Conservation (phyloP, 345 rosid species). For the Firmiana major region DNA sequence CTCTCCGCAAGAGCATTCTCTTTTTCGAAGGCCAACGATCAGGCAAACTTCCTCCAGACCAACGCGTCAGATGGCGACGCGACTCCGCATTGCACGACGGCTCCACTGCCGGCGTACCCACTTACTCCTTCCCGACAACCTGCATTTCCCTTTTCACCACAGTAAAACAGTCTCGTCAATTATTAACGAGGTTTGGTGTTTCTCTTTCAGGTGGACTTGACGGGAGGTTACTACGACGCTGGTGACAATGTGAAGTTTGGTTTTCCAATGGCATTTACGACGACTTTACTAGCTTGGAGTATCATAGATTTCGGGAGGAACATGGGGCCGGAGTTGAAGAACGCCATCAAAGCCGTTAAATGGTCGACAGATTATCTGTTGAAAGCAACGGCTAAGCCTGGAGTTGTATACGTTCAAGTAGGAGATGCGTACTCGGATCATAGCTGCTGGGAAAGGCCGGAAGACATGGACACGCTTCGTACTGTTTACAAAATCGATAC, state of each 20-base stretch:
- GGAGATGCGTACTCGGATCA: conserved; percentile 89
- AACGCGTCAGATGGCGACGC: conserved; percentile 74
- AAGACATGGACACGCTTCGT: conserved; percentile 92
- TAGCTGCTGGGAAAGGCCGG: conserved; percentile 93
- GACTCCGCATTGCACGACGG: conserved; percentile 94
- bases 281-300: conserved; percentile 90
- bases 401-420: conserved; percentile 68
- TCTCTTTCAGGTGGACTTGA: conserved; percentile 56
- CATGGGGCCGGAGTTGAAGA: conserved; percentile 72
- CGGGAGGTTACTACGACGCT: conserved; percentile 96
- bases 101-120: conserved; percentile 42
- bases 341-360: conserved; percentile 64
- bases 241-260: conserved; percentile 97
- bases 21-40: conserved; percentile 98
- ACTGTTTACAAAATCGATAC: conserved; percentile 69
- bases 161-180: neutral
- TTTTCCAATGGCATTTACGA: conserved; percentile 94
- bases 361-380: conserved; percentile 91
- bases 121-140: conserved; percentile 21
- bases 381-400: conserved; percentile 67
- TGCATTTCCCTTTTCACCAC: conserved; percentile 8
- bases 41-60: conserved; percentile 72
- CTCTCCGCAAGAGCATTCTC: conserved; percentile 81
- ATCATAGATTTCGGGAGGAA: conserved; percentile 78
- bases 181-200: neutral